These are phyloP conservation scores for Piper betle DNA, from an alignment of 164 flowering plant species.

Conservation along the genomic window DNA sequence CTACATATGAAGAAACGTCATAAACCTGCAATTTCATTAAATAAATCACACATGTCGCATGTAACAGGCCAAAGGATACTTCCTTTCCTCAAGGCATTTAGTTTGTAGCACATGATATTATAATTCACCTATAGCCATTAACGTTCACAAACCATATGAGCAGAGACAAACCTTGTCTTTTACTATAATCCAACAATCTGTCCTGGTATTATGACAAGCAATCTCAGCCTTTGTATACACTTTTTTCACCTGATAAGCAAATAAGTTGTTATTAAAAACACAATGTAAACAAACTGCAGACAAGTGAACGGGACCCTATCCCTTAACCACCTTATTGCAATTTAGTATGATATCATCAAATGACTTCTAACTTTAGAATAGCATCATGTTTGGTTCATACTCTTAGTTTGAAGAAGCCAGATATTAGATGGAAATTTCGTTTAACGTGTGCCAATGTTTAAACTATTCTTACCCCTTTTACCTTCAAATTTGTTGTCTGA, in stretches of 20 bases:
- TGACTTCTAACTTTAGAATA: neutral
- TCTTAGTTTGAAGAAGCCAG: neutral
- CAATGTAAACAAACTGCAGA: neutral
- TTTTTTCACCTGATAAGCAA: conserved; percentile 30
- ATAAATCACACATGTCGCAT: neutral
- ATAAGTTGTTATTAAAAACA: neutral
- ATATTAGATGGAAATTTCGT: too few relatives aligned
- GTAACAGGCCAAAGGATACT: neutral
- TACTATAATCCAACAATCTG: conserved; percentile 93
- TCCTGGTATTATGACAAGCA: conserved; percentile 63
- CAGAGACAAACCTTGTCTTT: conserved; percentile 50
- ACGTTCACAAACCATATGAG: neutral
- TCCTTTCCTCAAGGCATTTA: neutral
- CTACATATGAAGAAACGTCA: conserved; percentile 90
- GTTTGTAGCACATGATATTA: neutral
- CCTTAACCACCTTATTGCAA: neutral
- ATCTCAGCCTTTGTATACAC: conserved; percentile 56
- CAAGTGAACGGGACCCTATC: neutral
- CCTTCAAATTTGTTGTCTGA: too few relatives aligned
- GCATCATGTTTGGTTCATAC: neutral
- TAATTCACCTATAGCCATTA: neutral
- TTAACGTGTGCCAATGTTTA: too few relatives aligned
- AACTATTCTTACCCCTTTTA: too few relatives aligned
- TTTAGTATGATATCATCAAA: neutral
- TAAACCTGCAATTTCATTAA: conserved; percentile 38